Evolutionary conservation across 495 filamentous ascomycete genomes (phyloP).

Genomic region (Talaromyces wortmannii): DNA sequence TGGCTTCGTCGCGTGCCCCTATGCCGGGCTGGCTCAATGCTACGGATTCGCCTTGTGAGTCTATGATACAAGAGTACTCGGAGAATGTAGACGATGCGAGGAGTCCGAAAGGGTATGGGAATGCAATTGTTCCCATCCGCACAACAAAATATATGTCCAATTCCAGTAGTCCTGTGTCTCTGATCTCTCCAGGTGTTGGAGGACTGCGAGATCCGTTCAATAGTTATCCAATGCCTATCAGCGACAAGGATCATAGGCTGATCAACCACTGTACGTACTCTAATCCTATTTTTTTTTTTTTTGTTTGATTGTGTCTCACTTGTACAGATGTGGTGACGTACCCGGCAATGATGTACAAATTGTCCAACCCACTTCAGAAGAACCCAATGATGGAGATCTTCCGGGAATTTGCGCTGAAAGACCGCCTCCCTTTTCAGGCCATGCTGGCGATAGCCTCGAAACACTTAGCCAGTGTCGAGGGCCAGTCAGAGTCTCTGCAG

Average conservation of each 20-base stretch:
- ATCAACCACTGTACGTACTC: constrained; percentile 20
- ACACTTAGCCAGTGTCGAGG: constrained; percentile 19
- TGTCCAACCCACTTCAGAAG: constrained; percentile 11
- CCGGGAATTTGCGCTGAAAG: constrained; percentile 16
- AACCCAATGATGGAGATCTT: constrained; percentile 24
- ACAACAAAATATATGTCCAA: neutral
- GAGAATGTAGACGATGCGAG: neutral
- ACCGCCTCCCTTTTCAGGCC: constrained; percentile 19
- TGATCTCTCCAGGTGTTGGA: constrained; percentile 7
- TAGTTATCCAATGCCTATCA: constrained; percentile 15
- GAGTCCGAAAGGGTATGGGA: neutral
- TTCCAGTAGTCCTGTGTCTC: constrained; percentile 2
- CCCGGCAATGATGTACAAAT: constrained; percentile 26
- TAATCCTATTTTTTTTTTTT: neutral
- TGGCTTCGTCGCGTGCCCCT: constrained; percentile 15
- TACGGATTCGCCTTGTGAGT: neutral
- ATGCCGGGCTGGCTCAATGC: constrained; percentile 10
- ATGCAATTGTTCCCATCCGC: constrained; percentile 6
- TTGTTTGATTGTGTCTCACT: neutral
- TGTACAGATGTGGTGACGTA: constrained; percentile 17
- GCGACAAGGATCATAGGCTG: constrained; percentile 15
- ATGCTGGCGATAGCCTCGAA: constrained; percentile 25
- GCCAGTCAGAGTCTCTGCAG: constrained; percentile 18
- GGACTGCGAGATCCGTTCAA: constrained; percentile 13
- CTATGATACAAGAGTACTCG: neutral